Conservation (phyloP, 306 rosid species). For the Vigna unguiculata region DNA sequence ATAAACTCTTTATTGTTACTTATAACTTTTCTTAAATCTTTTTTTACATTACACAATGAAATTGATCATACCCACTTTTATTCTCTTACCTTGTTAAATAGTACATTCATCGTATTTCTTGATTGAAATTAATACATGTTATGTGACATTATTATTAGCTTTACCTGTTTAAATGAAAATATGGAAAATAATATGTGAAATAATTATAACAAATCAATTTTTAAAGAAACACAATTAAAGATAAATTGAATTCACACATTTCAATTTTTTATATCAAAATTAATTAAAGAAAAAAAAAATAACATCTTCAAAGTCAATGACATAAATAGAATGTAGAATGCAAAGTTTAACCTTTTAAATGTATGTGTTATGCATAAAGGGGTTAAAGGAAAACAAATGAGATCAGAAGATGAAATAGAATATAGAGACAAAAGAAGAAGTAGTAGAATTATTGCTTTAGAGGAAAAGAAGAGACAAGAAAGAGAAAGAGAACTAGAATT, state of each 20-base stretch:
- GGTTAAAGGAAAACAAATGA: not conserved
- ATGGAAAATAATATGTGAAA: not conserved
- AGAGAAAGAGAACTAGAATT: conserved; percentile 3
- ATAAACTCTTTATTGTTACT: no score
- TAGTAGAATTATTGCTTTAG: conserved; percentile 44
- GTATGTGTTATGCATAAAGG: conserved; percentile 14
- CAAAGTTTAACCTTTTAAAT: not conserved
- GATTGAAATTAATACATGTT: no score
- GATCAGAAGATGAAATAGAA: conserved; percentile 1
- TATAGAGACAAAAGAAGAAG: conserved; percentile 42
- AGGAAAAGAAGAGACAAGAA: conserved; percentile 30
- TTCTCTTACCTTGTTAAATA: not conserved
- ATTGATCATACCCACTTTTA: not conserved
- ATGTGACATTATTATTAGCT: no score
- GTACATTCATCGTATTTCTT: not conserved
- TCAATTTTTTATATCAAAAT: no score
- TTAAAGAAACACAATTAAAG: not conserved
- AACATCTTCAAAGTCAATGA: not conserved
- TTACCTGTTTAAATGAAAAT: no score
- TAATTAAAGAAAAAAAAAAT: no score
- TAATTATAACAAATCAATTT: not conserved
- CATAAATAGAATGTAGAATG: not conserved
- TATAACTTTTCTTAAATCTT: not conserved
- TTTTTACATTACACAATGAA: no score
- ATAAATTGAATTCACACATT: not conserved